Evolutionary conservation across 306 rosid genomes (phyloP), one percentile per base, ranked within the genome.

Genomic region (Dalbergia oliveri): DNA sequence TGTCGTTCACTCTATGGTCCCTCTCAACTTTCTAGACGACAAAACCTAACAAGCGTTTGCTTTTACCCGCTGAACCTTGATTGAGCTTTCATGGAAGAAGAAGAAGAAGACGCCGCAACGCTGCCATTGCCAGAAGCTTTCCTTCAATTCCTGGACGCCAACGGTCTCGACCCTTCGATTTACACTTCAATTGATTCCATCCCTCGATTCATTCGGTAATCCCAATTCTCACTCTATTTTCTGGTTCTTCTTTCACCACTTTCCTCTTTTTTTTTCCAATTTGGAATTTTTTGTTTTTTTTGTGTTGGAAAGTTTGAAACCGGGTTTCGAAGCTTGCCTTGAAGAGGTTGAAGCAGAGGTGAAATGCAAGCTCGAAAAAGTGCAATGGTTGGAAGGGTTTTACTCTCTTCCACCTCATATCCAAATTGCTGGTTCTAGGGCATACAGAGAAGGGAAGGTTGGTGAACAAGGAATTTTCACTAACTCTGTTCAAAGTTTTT

Each of bases 171-270:
- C 84, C 93, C 99, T 39, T 84, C 93, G 11, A 87, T 95, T 43
- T 89, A 95, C 54, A 79, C 91, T 3, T 73, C 90, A 23, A 74
- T 81, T 10, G 91, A 89, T 80, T 91, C 94, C n/a, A 89, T 79
- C 21, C 99, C 97, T 37, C 93, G 98, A 60, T 95, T 81, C 79
- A 87, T 93, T 74, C 90, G 99, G 99, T 95, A 70, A n/a, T 67
- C 47, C 64, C 77, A 51, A 6, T 23, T 50, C 9, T 44, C 31
- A 18, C 68, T 26, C 31, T 47, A 3, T 45, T 35, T 10, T 62
- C 39, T 14, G 13, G 43, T 5, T 53, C 41, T 62, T 50, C 69
- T 12, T 37, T 8, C 59, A 43, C 0, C 10, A 13, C 21, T 37
- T 11, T 12, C 4, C 6, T 58, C 33, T 26, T 8, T 14, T 15